Evolutionary conservation across 768 basidiomycete species (phyloP).

Genomic region (Leucosporidium yakuticum): DNA sequence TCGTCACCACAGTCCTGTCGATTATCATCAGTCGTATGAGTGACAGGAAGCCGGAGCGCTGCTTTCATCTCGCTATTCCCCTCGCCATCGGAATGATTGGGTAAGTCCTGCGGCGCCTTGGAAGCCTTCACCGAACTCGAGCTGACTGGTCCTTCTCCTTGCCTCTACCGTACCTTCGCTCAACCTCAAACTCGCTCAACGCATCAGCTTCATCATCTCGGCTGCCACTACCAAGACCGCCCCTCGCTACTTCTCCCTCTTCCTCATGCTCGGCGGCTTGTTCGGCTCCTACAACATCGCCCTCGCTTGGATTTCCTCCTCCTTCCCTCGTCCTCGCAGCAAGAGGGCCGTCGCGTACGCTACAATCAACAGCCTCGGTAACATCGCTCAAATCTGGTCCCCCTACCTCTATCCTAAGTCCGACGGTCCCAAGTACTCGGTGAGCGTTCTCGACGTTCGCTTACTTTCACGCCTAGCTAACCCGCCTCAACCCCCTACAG

Average conservation of each 20-base stretch:
- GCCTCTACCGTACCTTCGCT: background rate
- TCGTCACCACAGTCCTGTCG: constrained; percentile 34
- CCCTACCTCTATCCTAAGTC: constrained; percentile 37
- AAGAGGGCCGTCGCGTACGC: constrained; percentile 38
- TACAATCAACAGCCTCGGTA: constrained; percentile 23
- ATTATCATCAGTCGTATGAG: constrained; percentile 33
- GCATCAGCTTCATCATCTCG: constrained; percentile 27
- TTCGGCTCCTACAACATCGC: constrained; percentile 38
- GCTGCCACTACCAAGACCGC: constrained; percentile 17
- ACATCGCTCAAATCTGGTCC: constrained; percentile 39
- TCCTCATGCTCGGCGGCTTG: constrained; percentile 38
- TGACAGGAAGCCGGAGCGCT: constrained; percentile 34
- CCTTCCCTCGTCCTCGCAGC: constrained; percentile 37
- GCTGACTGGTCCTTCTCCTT: background rate
- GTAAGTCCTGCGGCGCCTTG: constrained; percentile 2
- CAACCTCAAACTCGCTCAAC: background rate
- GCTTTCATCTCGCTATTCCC: constrained; percentile 34
- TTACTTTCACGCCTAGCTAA: background rate
- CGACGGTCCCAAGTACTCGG: constrained; percentile 35
- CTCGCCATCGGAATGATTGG: constrained; percentile 36
- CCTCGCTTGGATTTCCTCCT: constrained; percentile 37
- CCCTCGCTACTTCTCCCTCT: constrained; percentile 37
- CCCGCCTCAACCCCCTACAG: constrained; percentile 20
- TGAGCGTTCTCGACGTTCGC: constrained; percentile 3
- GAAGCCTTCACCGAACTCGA: background rate